Evolutionary conservation across 331 rosid species (phyloP), one percentile per base, ranked within the genome.

Genomic region (Malus hybrid): DNA sequence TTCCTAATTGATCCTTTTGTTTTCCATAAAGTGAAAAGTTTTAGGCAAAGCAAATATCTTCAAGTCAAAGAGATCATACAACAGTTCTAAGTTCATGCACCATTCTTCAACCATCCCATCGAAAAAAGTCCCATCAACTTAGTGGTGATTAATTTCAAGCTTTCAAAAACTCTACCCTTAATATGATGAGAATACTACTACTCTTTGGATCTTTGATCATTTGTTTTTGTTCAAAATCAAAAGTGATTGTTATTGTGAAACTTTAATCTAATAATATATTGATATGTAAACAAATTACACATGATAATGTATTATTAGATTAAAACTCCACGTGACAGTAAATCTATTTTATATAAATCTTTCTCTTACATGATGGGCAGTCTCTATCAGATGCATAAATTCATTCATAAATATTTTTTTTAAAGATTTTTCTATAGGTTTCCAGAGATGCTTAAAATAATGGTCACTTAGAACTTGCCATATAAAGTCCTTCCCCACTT

Each of bases 301-400:
- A 9, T 39, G 0, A 2, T 0, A 39, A 39, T 39, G 1, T 39
- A 39, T 39, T 39, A 39, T 8, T 39, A 9, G 4, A 39, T 39
- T 39, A 0, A 9, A 39, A 39, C 1, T 39, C 0, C 1, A 39
- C 11, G 1, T 4, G 4, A 39, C 0, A 9, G 1, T 39, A 0
- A 9, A 39, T 39, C 0, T 39, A 39, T 39, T 39, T 39, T 39
- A 39, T 8, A 39, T 42, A 42, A 42, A 10, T 42, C 48, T 42
- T 42, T 42, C 14, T 80, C 91, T 87, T 80, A 87, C 91, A 80
- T 77, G 75, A 84, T 88, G 90, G 87, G 89, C 85, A 66, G 75
- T 78, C 77, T 75, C 81, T 39, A 81, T 88, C 82, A 63, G 77
- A 46, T 72, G 60, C 66, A 72, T 85, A 22, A 82, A 73, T 83